Evolutionary conservation across 352 stramenopile species (phyloP).

Genomic region (Phytophthora pluvialis): DNA sequence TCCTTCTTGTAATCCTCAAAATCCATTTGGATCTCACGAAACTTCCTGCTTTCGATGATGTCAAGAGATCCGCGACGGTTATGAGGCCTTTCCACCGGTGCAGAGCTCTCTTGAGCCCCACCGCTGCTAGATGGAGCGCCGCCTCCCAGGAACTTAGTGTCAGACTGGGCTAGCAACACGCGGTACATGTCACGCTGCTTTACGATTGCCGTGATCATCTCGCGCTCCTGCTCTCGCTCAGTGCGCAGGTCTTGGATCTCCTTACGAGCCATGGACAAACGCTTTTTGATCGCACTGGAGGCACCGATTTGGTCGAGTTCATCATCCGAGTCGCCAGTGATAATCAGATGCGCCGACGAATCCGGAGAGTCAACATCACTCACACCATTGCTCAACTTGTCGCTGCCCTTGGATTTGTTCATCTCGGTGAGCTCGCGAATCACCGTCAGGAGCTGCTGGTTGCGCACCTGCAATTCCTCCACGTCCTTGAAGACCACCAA

Average conservation of each 20-base stretch:
- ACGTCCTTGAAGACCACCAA: slow-evolving; percentile 89
- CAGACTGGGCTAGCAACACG: slow-evolving; percentile 90
- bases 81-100: slow-evolving; percentile 14
- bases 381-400: slow-evolving; percentile 16
- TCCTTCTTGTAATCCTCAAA: slow-evolving; percentile 86
- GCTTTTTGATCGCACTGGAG: slow-evolving; percentile 50
- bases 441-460: slow-evolving; percentile 90
- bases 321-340: slow-evolving; percentile 71
- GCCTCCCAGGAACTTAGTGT: slow-evolving; percentile 69
- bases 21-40: slow-evolving; percentile 71
- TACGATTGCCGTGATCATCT: slow-evolving; percentile 94
- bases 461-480: slow-evolving; percentile 90
- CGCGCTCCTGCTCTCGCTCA: slow-evolving; percentile 78
- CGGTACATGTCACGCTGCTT: slow-evolving; percentile 97
- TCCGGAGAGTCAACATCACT: slow-evolving; percentile 29
- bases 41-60: slow-evolving; percentile 39
- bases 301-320: slow-evolving; percentile 44
- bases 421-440: slow-evolving; percentile 80
- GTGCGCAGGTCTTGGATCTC: slow-evolving; percentile 84
- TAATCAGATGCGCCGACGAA: slow-evolving; percentile 53
- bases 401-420: slow-evolving; percentile 29
- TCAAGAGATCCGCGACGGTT: slow-evolving; percentile 45
- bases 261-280: slow-evolving; percentile 63
- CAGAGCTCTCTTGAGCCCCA: slow-evolving; percentile 12
- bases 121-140: slow-evolving; percentile 5